A percentile compares a stretch with the other conserved stretches of the same genome.
phyloP scores from a whole-genome alignment of 345 rosid species.

The Rhizophora apiculata region DNA sequence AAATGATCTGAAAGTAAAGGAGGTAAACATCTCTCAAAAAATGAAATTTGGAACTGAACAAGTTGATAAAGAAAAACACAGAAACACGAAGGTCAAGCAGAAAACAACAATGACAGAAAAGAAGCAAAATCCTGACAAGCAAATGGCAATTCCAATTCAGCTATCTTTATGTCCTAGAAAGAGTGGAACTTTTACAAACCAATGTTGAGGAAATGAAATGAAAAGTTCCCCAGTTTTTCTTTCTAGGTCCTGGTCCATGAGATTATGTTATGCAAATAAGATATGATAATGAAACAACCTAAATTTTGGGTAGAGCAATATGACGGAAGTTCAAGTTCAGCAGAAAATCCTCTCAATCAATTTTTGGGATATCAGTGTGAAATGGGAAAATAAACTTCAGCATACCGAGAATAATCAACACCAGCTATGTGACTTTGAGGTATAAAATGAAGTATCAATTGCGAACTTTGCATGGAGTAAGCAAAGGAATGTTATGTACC shows the following conservation, averaged over 20 bases:
- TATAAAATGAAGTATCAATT: not conserved
- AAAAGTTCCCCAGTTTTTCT: no score
- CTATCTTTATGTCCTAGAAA: not conserved
- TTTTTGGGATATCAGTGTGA: no score
- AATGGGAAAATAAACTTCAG: no score
- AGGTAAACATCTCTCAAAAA: not conserved
- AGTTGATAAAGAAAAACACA: not conserved
- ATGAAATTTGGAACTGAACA: not conserved
- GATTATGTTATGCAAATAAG: no score
- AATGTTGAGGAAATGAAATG: not conserved
- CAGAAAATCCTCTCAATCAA: no score
- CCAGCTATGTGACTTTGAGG: not conserved
- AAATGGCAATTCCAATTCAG: not conserved
- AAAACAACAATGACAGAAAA: not conserved
- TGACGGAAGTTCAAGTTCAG: no score
- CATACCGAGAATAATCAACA: not conserved
- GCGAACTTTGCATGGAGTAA: not conserved
- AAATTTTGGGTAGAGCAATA: no score
- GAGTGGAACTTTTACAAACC: not conserved
- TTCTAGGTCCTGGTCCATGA: no score
- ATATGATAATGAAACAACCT: no score
- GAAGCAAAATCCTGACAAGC: not conserved
- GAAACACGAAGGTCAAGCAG: not conserved
- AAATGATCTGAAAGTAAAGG: constrained; percentile 58
- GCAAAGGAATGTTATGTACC: constrained; percentile 37